Evolutionary conservation across 768 basidiomycete species (phyloP), one percentile per base, ranked within the genome.

Genomic region (Boletellus sp.): DNA sequence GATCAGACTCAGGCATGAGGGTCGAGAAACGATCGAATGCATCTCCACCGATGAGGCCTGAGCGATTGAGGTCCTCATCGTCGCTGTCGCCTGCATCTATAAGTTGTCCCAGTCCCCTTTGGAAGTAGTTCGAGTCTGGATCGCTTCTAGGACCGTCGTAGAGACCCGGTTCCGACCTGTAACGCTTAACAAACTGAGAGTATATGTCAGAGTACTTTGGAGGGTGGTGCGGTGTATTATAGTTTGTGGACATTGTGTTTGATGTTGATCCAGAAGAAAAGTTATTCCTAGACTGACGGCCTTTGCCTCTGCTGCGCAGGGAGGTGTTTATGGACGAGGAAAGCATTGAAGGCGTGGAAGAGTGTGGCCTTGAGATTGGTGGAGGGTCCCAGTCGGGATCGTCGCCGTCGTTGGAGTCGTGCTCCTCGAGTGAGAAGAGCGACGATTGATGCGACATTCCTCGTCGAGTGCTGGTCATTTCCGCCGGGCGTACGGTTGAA

Each of bases 121-220:
- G 83, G 66, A 84, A 85, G 67, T 88, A 90, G 62, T 90, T 84
- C 56, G 79, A 83, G 64, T 91, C 89, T n/a, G 87, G 85, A 64
- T 91, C 90, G 58, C 83, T 81, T 50, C 84, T 78, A 20, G 81
- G 78, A 65, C 90, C 85, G 52, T 86, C 85, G 42, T 78, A 75
- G 35, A 78, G 73, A 22, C 73, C 78, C n/a, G 77, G 73, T 51
- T 77, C 78, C 6, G 84, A 81, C 61, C 86, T 77, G 69, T 90
- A 91, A 22, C 86, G 76, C 55, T 78, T 80, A 37, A 90, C 81
- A 62, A 90, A 90, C 62, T 90, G 87, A 19, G 85, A 82, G 70
- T 90, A 91, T 19, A 87, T 78, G 59, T 87, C 81, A 17, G 81
- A 69, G 57, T 78, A 75, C 42, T 70, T 73, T 22, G 74, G 66